A percentile compares a stretch with the other conserved stretches of the same genome.
phyloP scores from a whole-genome alignment of 805 yeast species.

The Danielia oregonensis region DNA sequence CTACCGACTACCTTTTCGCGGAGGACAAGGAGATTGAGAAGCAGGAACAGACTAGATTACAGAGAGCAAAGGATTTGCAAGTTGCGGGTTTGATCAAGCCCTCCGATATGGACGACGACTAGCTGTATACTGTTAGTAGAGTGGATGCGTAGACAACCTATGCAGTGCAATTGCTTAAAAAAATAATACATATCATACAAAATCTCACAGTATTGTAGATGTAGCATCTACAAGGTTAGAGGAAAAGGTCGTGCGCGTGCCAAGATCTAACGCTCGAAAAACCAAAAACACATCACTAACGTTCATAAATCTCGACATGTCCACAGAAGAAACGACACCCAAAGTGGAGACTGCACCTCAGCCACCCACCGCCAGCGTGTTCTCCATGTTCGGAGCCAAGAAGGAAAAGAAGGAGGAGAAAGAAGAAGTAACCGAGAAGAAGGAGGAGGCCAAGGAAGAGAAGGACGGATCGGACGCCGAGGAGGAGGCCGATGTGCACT shows the following conservation, averaged over 20 bases:
- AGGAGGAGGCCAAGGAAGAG: conserved; percentile 32
- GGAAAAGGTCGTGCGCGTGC: conserved; percentile 5
- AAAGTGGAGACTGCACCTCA: conserved; percentile 36
- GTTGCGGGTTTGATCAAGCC: conserved; percentile 96
- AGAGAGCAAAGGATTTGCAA: conserved; percentile 76
- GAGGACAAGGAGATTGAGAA: conserved; percentile 85
- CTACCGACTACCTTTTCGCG: conserved; percentile 90
- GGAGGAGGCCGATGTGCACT: conserved; percentile 83
- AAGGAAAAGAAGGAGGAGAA: conserved; percentile 55
- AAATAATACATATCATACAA: not conserved
- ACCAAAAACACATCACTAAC: conserved; percentile 1
- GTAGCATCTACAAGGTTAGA: too few relatives aligned
- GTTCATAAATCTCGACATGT: conserved; percentile 16
- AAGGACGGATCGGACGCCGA: conserved; percentile 41
- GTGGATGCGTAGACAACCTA: too few relatives aligned
- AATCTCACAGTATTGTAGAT: too few relatives aligned
- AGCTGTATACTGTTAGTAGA: not conserved
- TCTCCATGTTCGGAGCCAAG: conserved; percentile 94
- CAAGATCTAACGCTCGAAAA: not conserved
- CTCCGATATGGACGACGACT: conserved; percentile 82
- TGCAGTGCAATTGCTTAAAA: too few relatives aligned
- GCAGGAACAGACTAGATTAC: conserved; percentile 61
- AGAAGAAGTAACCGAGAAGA: conserved; percentile 27
- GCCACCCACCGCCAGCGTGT: conserved; percentile 79
- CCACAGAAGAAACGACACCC: conserved; percentile 28